Base-by-base conservation (phyloP, 2,329 filamentous ascomycete genomes). In the Byssoonygena ceratinophila region DNA sequence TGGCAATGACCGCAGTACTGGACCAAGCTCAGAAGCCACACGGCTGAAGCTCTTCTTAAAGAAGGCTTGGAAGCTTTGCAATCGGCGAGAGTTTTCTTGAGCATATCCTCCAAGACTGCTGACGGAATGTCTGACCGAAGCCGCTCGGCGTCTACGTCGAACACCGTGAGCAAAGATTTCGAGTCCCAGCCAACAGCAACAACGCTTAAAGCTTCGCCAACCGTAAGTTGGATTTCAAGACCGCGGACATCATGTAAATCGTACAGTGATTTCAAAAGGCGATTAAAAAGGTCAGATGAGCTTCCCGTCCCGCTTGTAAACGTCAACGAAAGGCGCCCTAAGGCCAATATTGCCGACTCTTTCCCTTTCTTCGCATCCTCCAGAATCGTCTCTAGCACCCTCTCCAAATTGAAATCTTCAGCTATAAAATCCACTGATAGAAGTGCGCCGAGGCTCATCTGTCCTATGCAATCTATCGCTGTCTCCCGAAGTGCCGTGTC, bases 21-120 rank as follows among this genome's bases (percentile, higher is more conserved):
- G 7, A 97, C 83, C 2, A 97, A 71, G 62, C 85, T 94, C 54
- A 97, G 83, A 0, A 97, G 77, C 92, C 92, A 97, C 60, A 98
- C 94, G 0, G 89, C 89, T 0, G 90, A 91, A 2, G 91, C 89
- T 65, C 95, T 95, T 60, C 89, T 83, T 3, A 96, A 74, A 0
- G 89, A 85, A 0, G 92, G 92, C 63, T 96, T 96, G 0, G 87
- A 88, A 7, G 84, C 81, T 61, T 85, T 84, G 70, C 85, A 92
- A 61, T 92, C 84, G 1, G 73, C 71, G 44, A 97, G 75, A 1
- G 94, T 77, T 63, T 84, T 89, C 54, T 86, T 79, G 4, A 94
- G 71, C 1, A 87, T 74, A 0, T 72, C 68, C 7, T 70, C 70
- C 23, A 84, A 70, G 48, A 76, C 67, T 0, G 60, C 62, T 16